Conservation (phyloP, 2,329 filamentous ascomycete genomes). For the Pseudogymnoascus pannorum region DNA sequence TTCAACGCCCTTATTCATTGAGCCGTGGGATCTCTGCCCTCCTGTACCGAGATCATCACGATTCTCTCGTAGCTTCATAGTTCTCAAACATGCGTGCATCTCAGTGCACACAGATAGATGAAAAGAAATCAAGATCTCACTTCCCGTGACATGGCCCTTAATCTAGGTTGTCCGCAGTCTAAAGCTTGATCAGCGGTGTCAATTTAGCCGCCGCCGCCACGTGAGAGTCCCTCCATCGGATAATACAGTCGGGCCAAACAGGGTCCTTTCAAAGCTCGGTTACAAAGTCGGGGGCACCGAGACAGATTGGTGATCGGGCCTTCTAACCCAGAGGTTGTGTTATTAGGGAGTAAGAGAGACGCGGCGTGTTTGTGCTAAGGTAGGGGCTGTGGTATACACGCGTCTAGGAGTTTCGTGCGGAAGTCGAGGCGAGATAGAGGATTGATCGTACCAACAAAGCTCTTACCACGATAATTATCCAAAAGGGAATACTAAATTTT, state of each 20-base stretch:
- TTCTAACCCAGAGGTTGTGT: background rate
- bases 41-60: background rate
- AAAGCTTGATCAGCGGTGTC: background rate
- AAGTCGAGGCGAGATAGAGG: background rate
- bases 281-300: background rate
- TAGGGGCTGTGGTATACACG: background rate
- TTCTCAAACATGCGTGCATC: background rate
- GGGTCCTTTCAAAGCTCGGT: background rate
- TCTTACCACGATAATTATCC: background rate
- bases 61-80: background rate
- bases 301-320: background rate
- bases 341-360: background rate
- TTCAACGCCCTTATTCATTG: background rate
- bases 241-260: background rate
- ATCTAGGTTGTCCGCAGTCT: background rate
- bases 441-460: background rate
- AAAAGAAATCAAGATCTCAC: background rate
- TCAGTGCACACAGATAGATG: background rate
- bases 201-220: constrained; percentile 1
- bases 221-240: background rate
- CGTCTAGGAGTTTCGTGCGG: background rate
- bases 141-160: background rate
- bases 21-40: background rate
- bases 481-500: background rate
- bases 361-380: background rate